Percentiles rank a stretch among this genome's conserved stretches.
Conservation (phyloP, 2,329 filamentous ascomycete species). For the Lizonia empirigonia region DNA sequence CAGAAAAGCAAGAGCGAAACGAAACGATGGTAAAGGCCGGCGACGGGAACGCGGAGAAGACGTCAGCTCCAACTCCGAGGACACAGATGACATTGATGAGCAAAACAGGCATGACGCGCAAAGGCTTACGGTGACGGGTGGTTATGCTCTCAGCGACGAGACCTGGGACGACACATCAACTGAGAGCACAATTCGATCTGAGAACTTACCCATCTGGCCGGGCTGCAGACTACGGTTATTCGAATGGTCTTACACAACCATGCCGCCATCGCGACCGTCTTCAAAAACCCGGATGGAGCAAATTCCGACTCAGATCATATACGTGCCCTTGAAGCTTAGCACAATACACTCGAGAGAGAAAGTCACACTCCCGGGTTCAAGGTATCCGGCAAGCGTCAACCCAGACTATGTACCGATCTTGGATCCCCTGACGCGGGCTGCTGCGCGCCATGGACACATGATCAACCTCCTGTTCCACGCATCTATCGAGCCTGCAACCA, state of each 20-base stretch:
- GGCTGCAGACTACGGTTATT: slow-evolving; percentile 31
- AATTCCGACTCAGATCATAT: slow-evolving; percentile 24
- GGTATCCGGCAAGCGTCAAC: slow-evolving; percentile 19
- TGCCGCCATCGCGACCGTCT: slow-evolving; percentile 16
- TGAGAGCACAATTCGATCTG: slow-evolving; percentile 4
- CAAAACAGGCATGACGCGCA: slow-evolving; percentile 3
- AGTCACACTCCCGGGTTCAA: slow-evolving; percentile 32
- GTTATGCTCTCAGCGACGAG: slow-evolving; percentile 26
- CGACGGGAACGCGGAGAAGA: slow-evolving; percentile 20
- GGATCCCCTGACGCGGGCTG: slow-evolving; percentile 17
- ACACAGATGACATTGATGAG: slow-evolving; percentile 10
- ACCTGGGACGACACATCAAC: slow-evolving; percentile 29
- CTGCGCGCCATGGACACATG: slow-evolving; percentile 34
- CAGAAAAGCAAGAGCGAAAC: slow-evolving; percentile 10
- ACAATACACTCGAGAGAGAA: slow-evolving; percentile 31
- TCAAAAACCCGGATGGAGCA: background rate
- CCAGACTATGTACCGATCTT: slow-evolving; percentile 35
- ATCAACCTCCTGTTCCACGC: slow-evolving; percentile 28
- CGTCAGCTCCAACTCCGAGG: slow-evolving; percentile 23
- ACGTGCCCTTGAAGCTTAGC: slow-evolving; percentile 30
- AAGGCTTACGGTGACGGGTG: slow-evolving; percentile 9
- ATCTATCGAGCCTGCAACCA: slow-evolving; percentile 28
- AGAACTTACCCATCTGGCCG: slow-evolving; percentile 9
- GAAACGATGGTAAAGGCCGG: slow-evolving; percentile 14
- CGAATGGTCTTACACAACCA: slow-evolving; percentile 32